Evolutionary conservation across 345 rosid genomes (phyloP).

Genomic region (Alliaria petiolata): DNA sequence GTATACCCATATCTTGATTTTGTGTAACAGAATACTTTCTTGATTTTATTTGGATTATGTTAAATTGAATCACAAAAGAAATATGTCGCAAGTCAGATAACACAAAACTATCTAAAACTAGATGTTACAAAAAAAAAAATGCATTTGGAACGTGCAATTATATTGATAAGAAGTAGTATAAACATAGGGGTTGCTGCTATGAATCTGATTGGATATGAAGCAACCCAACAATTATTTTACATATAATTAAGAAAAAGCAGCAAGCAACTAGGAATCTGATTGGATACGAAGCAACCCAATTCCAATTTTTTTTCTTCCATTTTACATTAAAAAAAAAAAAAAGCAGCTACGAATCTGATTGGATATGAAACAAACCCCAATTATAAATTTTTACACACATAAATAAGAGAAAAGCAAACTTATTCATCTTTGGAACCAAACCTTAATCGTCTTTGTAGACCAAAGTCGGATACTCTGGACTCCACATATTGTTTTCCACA

Average conservation of each 20-base stretch:
- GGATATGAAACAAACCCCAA: not conserved
- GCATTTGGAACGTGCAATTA: too few species aligned
- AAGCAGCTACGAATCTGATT: not conserved
- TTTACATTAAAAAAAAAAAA: conserved; percentile 3
- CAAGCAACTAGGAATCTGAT: not conserved
- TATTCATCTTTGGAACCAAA: not conserved
- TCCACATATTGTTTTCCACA: conserved; percentile 90
- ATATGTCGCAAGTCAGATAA: not conserved
- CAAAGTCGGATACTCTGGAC: conserved; percentile 65
- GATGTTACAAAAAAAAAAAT: too few species aligned
- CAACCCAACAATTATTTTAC: not conserved
- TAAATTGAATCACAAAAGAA: not conserved
- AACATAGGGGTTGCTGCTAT: not conserved
- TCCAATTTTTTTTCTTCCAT: not conserved
- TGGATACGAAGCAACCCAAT: not conserved
- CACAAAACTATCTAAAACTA: not conserved
- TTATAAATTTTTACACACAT: conserved; percentile 2
- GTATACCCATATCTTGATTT: not conserved
- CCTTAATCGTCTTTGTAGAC: not conserved
- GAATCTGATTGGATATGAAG: not conserved
- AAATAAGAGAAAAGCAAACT: not conserved
- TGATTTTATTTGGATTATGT: not conserved
- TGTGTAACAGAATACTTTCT: not conserved
- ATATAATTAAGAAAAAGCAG: not conserved
- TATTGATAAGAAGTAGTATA: not conserved